Percentiles rank a stretch among this genome's conserved stretches.
These are phyloP conservation scores for Eimeria praecox DNA, from an alignment of 169 alveolate genomes.

Conservation along the genomic window DNA sequence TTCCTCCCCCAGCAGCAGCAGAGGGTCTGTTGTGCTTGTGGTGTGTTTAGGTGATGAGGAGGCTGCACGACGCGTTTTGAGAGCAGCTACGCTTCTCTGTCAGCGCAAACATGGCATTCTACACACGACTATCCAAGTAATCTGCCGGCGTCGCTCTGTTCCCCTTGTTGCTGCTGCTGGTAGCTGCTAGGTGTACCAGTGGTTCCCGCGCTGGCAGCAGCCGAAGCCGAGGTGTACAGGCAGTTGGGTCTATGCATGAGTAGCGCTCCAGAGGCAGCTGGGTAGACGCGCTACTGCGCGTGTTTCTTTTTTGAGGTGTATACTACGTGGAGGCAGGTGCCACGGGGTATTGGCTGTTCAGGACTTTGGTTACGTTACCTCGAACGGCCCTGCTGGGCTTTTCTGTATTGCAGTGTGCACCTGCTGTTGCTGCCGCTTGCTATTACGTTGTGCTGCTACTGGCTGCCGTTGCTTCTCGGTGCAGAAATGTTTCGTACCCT, in stretches of 20 bases:
- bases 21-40: background rate
- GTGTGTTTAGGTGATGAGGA: slow-evolving; percentile 64
- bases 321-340: background rate
- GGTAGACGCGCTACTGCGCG: background rate
- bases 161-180: background rate
- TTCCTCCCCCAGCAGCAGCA: background rate
- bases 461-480: background rate
- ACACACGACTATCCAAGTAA: slow-evolving; percentile 92
- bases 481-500: background rate
- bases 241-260: background rate
- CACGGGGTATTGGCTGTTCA: background rate
- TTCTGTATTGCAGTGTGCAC: background rate
- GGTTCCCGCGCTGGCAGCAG: slow-evolving; percentile 4
- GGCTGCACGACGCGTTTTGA: slow-evolving; percentile 85
- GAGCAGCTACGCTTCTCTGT: slow-evolving; percentile 90
- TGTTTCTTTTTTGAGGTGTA: background rate
- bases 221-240: background rate
- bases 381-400: background rate
- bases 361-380: background rate
- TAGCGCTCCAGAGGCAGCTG: background rate
- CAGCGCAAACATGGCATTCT: slow-evolving; percentile 90
- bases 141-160: background rate
- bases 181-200: background rate
- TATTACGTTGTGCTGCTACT: background rate
- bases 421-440: background rate